Percentiles rank a stretch among this genome's conserved stretches.
These are phyloP conservation scores for Chlorophyllum brunneum DNA, from an alignment of 768 basidiomycete genomes.

Conservation along the genomic window DNA sequence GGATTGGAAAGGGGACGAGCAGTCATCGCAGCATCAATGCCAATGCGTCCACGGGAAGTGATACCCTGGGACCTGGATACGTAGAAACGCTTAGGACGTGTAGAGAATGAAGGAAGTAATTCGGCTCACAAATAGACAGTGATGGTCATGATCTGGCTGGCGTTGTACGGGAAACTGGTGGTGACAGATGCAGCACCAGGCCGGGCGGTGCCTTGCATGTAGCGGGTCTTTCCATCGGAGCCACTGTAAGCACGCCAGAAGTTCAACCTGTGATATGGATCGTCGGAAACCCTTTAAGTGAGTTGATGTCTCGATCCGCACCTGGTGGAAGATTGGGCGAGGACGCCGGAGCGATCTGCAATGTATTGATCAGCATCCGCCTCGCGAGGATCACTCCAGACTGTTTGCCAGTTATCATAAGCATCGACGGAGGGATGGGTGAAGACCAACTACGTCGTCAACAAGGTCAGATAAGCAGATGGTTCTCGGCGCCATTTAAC, in stretches of 20 bases:
- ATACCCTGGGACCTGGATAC: slow-evolving; percentile 48
- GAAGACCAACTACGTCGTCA: slow-evolving; percentile 65
- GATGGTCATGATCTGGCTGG: slow-evolving; percentile 56
- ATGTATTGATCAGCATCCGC: slow-evolving; percentile 57
- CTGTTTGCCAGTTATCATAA: slow-evolving; percentile 63
- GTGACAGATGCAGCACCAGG: slow-evolving; percentile 53
- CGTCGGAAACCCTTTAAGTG: no score
- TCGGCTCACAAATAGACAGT: slow-evolving; percentile 55
- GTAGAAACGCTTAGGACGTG: not conserved
- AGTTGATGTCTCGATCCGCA: no score
- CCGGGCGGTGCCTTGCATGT: slow-evolving; percentile 64
- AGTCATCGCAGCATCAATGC: slow-evolving; percentile 49
- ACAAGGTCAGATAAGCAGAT: no score
- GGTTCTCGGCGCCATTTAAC: no score
- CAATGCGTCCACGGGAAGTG: slow-evolving; percentile 59
- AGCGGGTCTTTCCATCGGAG: slow-evolving; percentile 35
- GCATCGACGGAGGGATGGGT: slow-evolving; percentile 59
- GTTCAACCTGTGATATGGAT: no score
- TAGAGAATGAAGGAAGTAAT: not conserved
- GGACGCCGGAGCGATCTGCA: slow-evolving; percentile 46
- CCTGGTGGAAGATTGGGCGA: slow-evolving; percentile 51
- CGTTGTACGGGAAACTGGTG: slow-evolving; percentile 49
- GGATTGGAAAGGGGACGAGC: slow-evolving; percentile 46
- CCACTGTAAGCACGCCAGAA: slow-evolving; percentile 57
- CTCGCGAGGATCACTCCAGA: slow-evolving; percentile 49